Conservation (phyloP, 2,329 filamentous ascomycete species). For the Aspergillus pseudoterreus region DNA sequence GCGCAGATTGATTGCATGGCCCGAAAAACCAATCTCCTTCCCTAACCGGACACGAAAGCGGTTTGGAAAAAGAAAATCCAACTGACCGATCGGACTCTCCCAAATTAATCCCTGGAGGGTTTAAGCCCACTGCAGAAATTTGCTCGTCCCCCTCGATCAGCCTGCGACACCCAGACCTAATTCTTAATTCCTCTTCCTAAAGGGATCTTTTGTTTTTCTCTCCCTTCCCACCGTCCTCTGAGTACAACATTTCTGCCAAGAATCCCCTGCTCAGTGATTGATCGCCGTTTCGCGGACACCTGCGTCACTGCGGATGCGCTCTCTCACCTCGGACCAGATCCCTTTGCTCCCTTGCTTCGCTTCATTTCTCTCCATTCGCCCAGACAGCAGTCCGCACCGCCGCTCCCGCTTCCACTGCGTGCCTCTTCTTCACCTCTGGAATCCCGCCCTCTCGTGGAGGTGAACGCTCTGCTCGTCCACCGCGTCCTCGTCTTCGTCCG, state of each 20-base stretch:
- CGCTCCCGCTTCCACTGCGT: constrained; percentile 14
- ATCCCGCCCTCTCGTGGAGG: constrained; percentile 14
- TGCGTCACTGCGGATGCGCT: constrained; percentile 21
- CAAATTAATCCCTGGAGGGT: too few species aligned
- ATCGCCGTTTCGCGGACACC: constrained; percentile 23
- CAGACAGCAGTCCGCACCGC: constrained; percentile 13
- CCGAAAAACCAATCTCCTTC: background rate
- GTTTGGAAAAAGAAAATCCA: background rate
- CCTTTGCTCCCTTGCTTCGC: constrained; percentile 24
- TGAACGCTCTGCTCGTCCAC: constrained; percentile 9
- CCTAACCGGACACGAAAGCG: constrained; percentile 1
- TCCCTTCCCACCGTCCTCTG: constrained; percentile 7
- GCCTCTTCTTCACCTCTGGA: constrained; percentile 14
- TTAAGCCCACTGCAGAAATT: too few species aligned
- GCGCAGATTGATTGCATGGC: too few species aligned
- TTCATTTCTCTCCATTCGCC: constrained; percentile 9
- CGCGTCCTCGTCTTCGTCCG: constrained; percentile 4
- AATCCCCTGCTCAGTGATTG: constrained; percentile 16
- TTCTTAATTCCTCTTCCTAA: background rate
- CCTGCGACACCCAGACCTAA: background rate
- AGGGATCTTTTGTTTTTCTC: background rate
- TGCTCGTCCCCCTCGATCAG: too few species aligned
- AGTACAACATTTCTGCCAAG: constrained; percentile 25
- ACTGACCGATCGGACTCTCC: too few species aligned
- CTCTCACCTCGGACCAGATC: constrained; percentile 19